Evolutionary conservation across 2,329 filamentous ascomycete species (phyloP), one percentile per base, ranked within the genome.

Genomic region (Colletotrichum camelliae): DNA sequence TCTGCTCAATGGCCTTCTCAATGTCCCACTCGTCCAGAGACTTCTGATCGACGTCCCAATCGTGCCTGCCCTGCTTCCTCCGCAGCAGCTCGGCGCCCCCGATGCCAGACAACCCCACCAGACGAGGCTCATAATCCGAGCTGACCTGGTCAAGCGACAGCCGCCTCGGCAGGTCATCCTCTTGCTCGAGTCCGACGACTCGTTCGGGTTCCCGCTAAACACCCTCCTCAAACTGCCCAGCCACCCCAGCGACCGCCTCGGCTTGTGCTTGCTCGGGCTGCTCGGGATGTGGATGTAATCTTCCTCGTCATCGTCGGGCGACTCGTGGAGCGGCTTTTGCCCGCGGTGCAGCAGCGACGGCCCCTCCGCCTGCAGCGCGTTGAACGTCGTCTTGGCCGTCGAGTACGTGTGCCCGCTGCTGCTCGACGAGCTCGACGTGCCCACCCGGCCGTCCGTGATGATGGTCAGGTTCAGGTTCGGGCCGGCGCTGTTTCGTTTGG

Each of bases 21-120:
- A 96, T 91, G 79, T 96, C 94, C 94, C 94, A 95, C 70, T 95
- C 93, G 58, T 89, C 89, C 33, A 91, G 9, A 88, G 67, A 67
- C 83, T 91, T 93, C 71, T 94, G 92, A 37, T 87, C 86, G 43
- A 81, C 80, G 77, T 90, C 88, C 90, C 90, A 92, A 52, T 88
- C 90, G 12, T 86, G 87, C 5, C 89, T 85, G 10, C 90, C 90
- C 64, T 91, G 89, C 82, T 90, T 91, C 79, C 90, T 82, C 37
- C 89, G 84, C 75, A 91, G 84, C 75, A 91, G 83, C 8, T 83
- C 83, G 9, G 83, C 84, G 29, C 83, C 83, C 2, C 86, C 84
- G 77, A 90, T 86, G 16, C 87, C 87, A 24, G 85, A 85, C 48
- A 89, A 78, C 4, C 86, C 87, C 5, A 85, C 83, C n/a, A 86